Conservation (phyloP, 148 eudicot species). For the Cornus controversa region DNA sequence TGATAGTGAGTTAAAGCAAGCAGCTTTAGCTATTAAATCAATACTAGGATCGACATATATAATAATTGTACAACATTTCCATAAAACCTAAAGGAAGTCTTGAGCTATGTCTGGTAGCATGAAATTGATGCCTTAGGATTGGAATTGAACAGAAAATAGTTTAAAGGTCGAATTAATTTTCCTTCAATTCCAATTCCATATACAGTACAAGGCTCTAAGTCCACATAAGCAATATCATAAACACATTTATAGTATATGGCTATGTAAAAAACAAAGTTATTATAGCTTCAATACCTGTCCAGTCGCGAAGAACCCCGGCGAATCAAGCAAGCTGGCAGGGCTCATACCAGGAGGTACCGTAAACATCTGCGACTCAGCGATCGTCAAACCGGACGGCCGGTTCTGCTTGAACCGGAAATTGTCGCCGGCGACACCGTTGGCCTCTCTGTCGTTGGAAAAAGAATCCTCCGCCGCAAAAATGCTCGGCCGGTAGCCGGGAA, state of each 20-base stretch:
- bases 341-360: slow-evolving; percentile 68
- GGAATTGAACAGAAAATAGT: too few relatives aligned
- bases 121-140: too few relatives aligned
- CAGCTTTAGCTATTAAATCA: neutral
- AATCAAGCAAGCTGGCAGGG: slow-evolving; percentile 68
- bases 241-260: neutral
- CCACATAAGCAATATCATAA: too few relatives aligned
- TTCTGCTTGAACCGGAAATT: slow-evolving; percentile 43
- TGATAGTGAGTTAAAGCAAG: neutral
- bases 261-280: neutral
- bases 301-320: slow-evolving; percentile 55
- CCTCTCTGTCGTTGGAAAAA: slow-evolving; percentile 1
- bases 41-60: neutral
- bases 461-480: neutral
- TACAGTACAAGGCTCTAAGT: too few relatives aligned
- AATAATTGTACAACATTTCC: neutral
- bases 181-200: neutral
- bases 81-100: neutral
- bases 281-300: slow-evolving; percentile 42
- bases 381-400: slow-evolving; percentile 45
- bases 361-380: slow-evolving; percentile 44
- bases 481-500: slow-evolving; percentile 11
- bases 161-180: neutral
- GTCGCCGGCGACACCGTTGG: slow-evolving; percentile 14
- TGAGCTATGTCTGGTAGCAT: too few relatives aligned